phyloP scores from a whole-genome alignment of 352 stramenopile species.

The Phytophthora macrochlamydospora region DNA sequence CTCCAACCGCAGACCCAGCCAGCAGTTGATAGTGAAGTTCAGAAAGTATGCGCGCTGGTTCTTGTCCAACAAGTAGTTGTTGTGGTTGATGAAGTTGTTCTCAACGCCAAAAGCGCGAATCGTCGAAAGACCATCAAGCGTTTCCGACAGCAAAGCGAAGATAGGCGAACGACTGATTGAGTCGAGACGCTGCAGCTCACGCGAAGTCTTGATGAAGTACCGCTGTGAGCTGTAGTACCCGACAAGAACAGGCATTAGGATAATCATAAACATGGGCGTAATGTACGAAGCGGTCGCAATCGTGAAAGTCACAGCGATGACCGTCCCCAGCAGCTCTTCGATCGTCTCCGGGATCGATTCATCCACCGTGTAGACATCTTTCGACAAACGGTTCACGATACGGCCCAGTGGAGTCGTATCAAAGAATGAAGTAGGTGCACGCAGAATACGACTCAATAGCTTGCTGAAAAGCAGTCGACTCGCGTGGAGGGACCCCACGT shows the following conservation, averaged over 20 bases:
- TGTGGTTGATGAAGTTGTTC: constrained; percentile 45
- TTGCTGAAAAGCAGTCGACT: constrained; percentile 64
- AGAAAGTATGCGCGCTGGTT: constrained; percentile 74
- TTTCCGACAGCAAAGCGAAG: constrained; percentile 95
- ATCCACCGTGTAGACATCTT: constrained; percentile 72
- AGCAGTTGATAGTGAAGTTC: constrained; percentile 72
- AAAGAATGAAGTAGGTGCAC: constrained; percentile 69
- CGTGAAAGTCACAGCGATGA: constrained; percentile 52
- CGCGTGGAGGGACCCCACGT: constrained; percentile 64
- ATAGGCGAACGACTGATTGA: constrained; percentile 92
- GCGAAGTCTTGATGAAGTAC: constrained; percentile 92
- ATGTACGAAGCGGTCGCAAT: constrained; percentile 59
- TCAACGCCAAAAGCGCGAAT: constrained; percentile 86
- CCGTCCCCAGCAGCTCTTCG: constrained; percentile 51
- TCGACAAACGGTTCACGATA: constrained; percentile 70
- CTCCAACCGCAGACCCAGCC: constrained; percentile 69
- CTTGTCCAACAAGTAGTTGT: constrained; percentile 54
- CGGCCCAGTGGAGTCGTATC: constrained; percentile 69
- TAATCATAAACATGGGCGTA: constrained; percentile 57
- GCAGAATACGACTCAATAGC: constrained; percentile 66
- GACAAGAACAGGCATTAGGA: constrained; percentile 62
- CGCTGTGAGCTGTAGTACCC: constrained; percentile 72
- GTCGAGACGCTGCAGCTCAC: constrained; percentile 96
- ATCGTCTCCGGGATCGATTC: constrained; percentile 56
- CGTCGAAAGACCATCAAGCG: constrained; percentile 92